These are phyloP conservation scores for Alternaria postmessia DNA, from an alignment of 2,329 filamentous ascomycete genomes.

Conservation along the genomic window DNA sequence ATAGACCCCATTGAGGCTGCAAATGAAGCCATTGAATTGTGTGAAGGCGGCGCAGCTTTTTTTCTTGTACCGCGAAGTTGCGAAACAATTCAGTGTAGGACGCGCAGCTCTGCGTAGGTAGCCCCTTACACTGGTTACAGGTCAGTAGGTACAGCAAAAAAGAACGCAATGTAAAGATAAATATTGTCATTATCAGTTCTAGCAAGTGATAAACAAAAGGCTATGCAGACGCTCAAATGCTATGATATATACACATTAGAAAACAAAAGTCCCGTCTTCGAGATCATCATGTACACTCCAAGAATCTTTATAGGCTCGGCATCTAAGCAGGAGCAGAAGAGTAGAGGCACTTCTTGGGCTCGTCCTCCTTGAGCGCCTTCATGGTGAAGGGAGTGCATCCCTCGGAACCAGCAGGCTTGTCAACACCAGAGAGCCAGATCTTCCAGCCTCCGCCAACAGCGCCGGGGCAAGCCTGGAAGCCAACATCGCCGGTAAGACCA, in stretches of 20 bases:
- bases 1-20: too few relatives aligned
- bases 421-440: conserved; percentile 33
- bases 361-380: conserved; percentile 14
- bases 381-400: conserved; percentile 11
- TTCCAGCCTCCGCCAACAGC: conserved; percentile 52
- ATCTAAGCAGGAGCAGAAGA: conserved; percentile 7
- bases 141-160: conserved; percentile 1
- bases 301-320: neutral
- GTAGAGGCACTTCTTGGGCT: conserved; percentile 15
- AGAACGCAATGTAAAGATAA: neutral
- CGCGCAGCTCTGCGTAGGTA: too few relatives aligned
- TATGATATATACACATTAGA: conserved; percentile 5
- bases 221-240: conserved; percentile 13
- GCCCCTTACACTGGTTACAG: neutral
- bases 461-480: conserved; percentile 64
- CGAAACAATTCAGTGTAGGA: too few relatives aligned
- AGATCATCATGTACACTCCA: too few relatives aligned
- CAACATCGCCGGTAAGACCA: conserved; percentile 39
- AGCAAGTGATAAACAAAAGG: conserved; percentile 6
- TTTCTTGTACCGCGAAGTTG: too few relatives aligned
- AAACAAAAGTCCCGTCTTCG: neutral
- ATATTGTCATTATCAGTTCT: conserved; percentile 6
- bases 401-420: conserved; percentile 31
- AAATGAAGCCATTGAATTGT: fast-evolving
- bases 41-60: too few relatives aligned